These are phyloP conservation scores for Aspergillus cristatus DNA, from an alignment of 495 filamentous ascomycete species.

Conservation along the genomic window DNA sequence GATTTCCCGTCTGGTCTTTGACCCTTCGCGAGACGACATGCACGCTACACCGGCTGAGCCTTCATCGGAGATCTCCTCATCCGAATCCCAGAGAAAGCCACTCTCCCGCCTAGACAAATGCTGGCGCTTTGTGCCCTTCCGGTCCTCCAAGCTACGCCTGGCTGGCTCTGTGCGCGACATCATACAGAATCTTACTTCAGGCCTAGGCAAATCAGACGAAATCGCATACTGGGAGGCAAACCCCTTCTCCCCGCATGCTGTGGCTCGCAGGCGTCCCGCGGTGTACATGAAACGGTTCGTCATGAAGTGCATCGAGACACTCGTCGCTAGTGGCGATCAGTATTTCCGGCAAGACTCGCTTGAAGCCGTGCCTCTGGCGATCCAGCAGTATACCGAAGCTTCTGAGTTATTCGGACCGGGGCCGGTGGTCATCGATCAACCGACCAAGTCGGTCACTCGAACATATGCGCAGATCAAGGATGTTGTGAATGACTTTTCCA, in stretches of 20 bases:
- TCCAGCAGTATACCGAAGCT: conserved; percentile 26
- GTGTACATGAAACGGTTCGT: conserved; percentile 26
- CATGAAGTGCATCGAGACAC: conserved; percentile 27
- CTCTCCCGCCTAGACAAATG: too few relatives aligned
- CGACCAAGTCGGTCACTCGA: not conserved
- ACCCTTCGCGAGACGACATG: too few relatives aligned
- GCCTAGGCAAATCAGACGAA: too few relatives aligned
- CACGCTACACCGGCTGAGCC: too few relatives aligned
- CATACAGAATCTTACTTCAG: too few relatives aligned
- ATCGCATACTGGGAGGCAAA: conserved; percentile 8
- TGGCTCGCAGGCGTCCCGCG: conserved; percentile 16
- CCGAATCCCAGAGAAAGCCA: too few relatives aligned
- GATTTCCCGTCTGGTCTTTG: too few relatives aligned
- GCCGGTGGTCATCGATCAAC: conserved; percentile 8
- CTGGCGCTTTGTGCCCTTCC: too few relatives aligned
- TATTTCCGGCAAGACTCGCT: conserved; percentile 25
- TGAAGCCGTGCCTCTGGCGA: conserved; percentile 22
- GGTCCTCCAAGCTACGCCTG: too few relatives aligned
- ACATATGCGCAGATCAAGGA: conserved; percentile 2
- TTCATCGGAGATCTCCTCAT: too few relatives aligned
- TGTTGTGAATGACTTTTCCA: too few relatives aligned
- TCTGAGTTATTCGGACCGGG: conserved; percentile 21
- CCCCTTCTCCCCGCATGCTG: conserved; percentile 13
- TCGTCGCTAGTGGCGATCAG: conserved; percentile 25
- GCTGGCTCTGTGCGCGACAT: too few relatives aligned